phyloP scores from a whole-genome alignment of 2,329 filamentous ascomycete genomes.

The Tolypocladium guangdongense region DNA sequence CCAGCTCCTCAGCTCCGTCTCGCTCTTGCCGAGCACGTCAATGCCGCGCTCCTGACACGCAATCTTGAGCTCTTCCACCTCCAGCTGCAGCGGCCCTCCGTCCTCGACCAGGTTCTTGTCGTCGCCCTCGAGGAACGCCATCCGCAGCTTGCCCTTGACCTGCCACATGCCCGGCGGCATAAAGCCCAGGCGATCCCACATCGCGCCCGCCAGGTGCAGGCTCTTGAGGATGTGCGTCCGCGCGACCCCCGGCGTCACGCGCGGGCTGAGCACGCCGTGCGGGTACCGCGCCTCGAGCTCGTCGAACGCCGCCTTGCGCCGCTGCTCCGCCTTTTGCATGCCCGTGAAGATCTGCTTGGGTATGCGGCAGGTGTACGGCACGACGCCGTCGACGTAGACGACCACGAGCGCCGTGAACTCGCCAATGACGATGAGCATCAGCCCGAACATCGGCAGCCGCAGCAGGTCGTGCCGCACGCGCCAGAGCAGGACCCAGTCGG shows the following conservation, averaged over 20 bases:
- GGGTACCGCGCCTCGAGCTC: constrained; percentile 22
- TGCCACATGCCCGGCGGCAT: constrained; percentile 41
- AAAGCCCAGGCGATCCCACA: constrained; percentile 40
- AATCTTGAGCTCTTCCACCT: constrained; percentile 52
- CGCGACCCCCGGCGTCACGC: constrained; percentile 17
- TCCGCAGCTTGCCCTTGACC: constrained; percentile 37
- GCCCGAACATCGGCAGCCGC: constrained; percentile 67
- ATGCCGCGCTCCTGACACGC: constrained; percentile 63
- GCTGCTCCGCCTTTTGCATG: constrained; percentile 41
- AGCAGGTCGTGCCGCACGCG: constrained; percentile 61
- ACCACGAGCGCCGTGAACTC: constrained; percentile 81
- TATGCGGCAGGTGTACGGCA: constrained; percentile 75
- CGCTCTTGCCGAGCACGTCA: constrained; percentile 43
- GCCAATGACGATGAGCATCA: constrained; percentile 68
- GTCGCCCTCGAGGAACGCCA: constrained; percentile 59
- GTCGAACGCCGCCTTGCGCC: constrained; percentile 38
- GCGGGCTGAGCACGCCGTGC: constrained; percentile 23
- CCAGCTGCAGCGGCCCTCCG: constrained; percentile 47
- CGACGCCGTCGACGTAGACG: constrained; percentile 54
- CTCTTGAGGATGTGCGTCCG: constrained; percentile 29
- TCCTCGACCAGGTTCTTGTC: constrained; percentile 55
- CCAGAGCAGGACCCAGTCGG: constrained; percentile 58
- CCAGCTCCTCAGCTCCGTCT: constrained; percentile 39
- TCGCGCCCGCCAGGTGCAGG: constrained; percentile 31
- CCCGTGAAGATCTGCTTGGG: constrained; percentile 58